These are phyloP conservation scores for Tolypocladium paradoxum DNA, from an alignment of 2,329 filamentous ascomycete genomes.

Conservation along the genomic window DNA sequence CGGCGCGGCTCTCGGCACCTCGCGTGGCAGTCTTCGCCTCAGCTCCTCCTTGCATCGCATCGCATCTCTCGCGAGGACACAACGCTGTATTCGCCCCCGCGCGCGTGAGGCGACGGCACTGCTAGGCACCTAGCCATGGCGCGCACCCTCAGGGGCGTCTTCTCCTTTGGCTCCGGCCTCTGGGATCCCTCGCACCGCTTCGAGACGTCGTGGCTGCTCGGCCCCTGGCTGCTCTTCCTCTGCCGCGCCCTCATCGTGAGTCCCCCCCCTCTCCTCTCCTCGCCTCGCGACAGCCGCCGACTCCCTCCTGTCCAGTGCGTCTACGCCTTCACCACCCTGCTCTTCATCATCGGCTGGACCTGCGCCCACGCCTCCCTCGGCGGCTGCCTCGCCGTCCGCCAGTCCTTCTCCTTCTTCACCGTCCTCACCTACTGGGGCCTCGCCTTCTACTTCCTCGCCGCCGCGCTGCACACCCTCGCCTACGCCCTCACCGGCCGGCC, in stretches of 20 bases:
- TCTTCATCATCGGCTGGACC: conserved; percentile 59
- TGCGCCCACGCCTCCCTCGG: conserved; percentile 36
- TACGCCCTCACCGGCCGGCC: conserved; percentile 47
- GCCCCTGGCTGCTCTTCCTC: conserved; percentile 50
- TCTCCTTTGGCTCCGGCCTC: conserved; percentile 28
- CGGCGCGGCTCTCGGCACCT: background rate
- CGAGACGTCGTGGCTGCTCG: conserved; percentile 72
- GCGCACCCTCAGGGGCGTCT: conserved; percentile 8
- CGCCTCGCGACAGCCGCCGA: background rate
- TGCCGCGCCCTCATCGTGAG: conserved; percentile 44
- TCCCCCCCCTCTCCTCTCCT: conserved; percentile 8
- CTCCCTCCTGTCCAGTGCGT: conserved; percentile 28
- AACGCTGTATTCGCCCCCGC: background rate
- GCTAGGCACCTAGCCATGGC: background rate
- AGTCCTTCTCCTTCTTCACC: conserved; percentile 74
- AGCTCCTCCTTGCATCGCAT: no score
- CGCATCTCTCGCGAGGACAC: no score
- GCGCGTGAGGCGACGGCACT: background rate
- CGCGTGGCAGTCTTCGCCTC: background rate
- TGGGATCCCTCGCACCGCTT: conserved; percentile 55
- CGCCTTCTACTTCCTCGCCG: conserved; percentile 64
- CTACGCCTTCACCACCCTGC: conserved; percentile 59
- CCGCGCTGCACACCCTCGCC: conserved; percentile 56
- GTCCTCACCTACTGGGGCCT: conserved; percentile 73
- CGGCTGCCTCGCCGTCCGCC: conserved; percentile 34